Evolutionary conservation across 345 rosid genomes (phyloP), one percentile per base, ranked within the genome.

Genomic region (Citrus hindsii): DNA sequence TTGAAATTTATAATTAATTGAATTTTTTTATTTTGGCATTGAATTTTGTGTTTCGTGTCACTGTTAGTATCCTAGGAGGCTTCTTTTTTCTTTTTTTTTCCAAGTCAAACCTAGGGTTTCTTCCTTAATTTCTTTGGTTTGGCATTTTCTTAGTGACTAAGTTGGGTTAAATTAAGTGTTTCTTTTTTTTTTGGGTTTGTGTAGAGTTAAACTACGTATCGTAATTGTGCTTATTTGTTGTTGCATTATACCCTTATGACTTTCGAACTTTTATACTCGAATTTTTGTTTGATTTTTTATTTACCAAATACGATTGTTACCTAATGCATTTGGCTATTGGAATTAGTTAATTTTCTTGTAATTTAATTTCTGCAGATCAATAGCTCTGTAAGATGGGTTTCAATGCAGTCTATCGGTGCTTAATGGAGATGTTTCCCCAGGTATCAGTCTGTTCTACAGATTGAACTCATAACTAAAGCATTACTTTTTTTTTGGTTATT

Each of bases 401-500:
- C 88, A 73, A 79, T 46, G 27, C 81, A 19, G 96, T 92, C 62
- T 90, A 85, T 73, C 77, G 67, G n/a, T 85, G 79, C 81, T 88
- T 94, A 84, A 24, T 71, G 79, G 97, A 90, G 32, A 76, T 93
- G 64, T 94, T 91, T 80, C 97, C 98, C 5, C 91, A 92, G 93
- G 98, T 92, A 77, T 73, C 9, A 19, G 66, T 76, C n/a, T 53
- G 0, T 37, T 38, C 46, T 66, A 6, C 4, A 24, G 16, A 25
- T 24, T 14, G 55, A 68, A 68, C 42, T n/a, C 55, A 13, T 30
- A 28, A 71, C 22, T 21, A 18, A 40, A 53, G 40, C 42, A 51
- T 71, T 21, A 71, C 8, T 51, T 6, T 65, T 33, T 33, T 25
- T 32, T 42, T 28, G 2, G 30, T 28, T 28, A 28, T 28, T 28